These are phyloP conservation scores for Hibiscus syriacus DNA, from an alignment of 345 rosid species.

Conservation along the genomic window DNA sequence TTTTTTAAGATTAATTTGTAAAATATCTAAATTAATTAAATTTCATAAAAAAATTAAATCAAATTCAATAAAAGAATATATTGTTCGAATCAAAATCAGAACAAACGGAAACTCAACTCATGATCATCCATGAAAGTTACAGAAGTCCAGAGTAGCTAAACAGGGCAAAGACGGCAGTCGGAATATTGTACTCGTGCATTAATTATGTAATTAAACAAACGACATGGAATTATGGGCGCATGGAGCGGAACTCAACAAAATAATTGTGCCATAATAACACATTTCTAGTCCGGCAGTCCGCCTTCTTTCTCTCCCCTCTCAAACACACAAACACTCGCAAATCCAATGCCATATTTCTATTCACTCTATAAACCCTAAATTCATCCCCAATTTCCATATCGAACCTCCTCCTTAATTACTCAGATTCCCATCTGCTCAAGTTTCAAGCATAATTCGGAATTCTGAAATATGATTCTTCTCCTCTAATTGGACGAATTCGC, in stretches of 20 bases:
- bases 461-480: background rate
- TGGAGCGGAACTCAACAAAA: slow-evolving; percentile 25
- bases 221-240: background rate
- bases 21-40: no score
- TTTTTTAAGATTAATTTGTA: no score
- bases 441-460: background rate
- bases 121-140: no score
- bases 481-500: background rate
- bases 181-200: no score
- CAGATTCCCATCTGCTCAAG: background rate
- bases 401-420: background rate
- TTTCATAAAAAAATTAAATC: no score
- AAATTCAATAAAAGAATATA: no score
- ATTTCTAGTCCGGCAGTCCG: slow-evolving; percentile 47
- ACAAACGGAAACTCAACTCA: no score
- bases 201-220: background rate
- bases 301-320: slow-evolving; percentile 17
- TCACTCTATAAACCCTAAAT: background rate
- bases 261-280: background rate
- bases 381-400: background rate
- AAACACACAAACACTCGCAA: background rate
- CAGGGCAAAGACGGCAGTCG: no score
- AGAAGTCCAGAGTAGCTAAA: no score
- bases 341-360: background rate
- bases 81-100: no score